These are phyloP conservation scores for Ceratocystis ficicola DNA, from an alignment of 2,329 filamentous ascomycete species.

Conservation along the genomic window DNA sequence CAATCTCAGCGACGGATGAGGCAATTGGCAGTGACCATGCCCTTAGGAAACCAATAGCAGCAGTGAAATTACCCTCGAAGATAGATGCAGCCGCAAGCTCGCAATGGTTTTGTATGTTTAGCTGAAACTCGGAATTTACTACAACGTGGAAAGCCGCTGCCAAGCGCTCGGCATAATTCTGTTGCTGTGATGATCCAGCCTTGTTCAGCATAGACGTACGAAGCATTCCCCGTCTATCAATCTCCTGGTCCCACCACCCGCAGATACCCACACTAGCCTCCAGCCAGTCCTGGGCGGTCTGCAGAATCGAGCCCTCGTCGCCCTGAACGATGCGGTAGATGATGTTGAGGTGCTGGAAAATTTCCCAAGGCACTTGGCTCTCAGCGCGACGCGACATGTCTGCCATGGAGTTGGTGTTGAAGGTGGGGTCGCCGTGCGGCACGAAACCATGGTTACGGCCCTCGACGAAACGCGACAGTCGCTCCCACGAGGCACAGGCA, in stretches of 20 bases:
- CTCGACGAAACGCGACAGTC: conserved; percentile 68
- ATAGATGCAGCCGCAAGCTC: conserved; percentile 73
- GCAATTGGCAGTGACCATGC: conserved; percentile 72
- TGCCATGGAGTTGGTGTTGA: conserved; percentile 39
- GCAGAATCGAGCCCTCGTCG: conserved; percentile 60
- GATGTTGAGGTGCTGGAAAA: conserved; percentile 73
- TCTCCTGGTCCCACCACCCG: conserved; percentile 93
- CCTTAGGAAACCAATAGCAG: conserved; percentile 59
- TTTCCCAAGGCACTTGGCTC: conserved; percentile 75
- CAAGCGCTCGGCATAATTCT: conserved; percentile 63
- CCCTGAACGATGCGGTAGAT: conserved; percentile 75
- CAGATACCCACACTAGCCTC: conserved; percentile 75
- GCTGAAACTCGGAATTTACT: conserved; percentile 56
- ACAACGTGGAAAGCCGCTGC: conserved; percentile 58
- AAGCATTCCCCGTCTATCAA: conserved; percentile 41
- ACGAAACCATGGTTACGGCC: conserved; percentile 33
- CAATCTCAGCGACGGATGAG: conserved; percentile 68
- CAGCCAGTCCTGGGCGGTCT: conserved; percentile 76
- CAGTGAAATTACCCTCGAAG: conserved; percentile 71
- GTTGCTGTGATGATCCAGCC: conserved; percentile 25
- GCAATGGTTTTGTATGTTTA: conserved; percentile 62
- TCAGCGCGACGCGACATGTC: conserved; percentile 65
- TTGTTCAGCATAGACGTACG: conserved; percentile 28
- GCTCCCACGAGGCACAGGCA: conserved; percentile 54
- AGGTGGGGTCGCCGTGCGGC: conserved; percentile 34